Conservation (phyloP, 306 rosid genomes). For the Lablab purpureus region DNA sequence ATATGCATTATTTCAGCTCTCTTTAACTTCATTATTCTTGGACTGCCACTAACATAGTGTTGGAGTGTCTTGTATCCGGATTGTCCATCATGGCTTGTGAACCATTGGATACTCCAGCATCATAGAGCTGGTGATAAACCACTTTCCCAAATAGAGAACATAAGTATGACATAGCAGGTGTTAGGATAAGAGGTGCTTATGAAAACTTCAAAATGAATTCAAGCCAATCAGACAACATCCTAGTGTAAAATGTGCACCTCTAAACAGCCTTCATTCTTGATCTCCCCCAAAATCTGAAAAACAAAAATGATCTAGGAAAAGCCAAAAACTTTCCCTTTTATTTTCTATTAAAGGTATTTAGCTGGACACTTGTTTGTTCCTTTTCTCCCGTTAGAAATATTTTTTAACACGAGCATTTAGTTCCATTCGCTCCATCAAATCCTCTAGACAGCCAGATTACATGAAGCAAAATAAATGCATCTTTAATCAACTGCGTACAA, state of each 20-base stretch:
- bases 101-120: conserved; percentile 6
- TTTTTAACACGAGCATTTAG: not conserved
- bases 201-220: not conserved
- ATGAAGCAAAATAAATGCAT: conserved; percentile 24
- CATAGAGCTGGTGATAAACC: not conserved
- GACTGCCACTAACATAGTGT: not conserved
- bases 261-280: conserved; percentile 4
- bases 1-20: not conserved
- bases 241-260: not conserved
- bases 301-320: not conserved
- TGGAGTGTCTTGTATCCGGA: not conserved
- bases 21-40: not conserved
- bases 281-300: conserved; percentile 11
- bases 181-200: not conserved
- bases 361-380: not conserved
- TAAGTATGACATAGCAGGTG: not conserved
- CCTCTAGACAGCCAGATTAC: not conserved
- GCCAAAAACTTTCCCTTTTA: not conserved
- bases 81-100: not conserved
- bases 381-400: not conserved
- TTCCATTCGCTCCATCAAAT: not conserved
- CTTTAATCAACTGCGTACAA: conserved; percentile 20
- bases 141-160: not conserved
- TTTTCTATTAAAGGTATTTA: not conserved
- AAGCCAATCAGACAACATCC: not conserved